Evolutionary conservation across 768 basidiomycete species (phyloP), one percentile per base, ranked within the genome.

Genomic region (Mycena maculata): DNA sequence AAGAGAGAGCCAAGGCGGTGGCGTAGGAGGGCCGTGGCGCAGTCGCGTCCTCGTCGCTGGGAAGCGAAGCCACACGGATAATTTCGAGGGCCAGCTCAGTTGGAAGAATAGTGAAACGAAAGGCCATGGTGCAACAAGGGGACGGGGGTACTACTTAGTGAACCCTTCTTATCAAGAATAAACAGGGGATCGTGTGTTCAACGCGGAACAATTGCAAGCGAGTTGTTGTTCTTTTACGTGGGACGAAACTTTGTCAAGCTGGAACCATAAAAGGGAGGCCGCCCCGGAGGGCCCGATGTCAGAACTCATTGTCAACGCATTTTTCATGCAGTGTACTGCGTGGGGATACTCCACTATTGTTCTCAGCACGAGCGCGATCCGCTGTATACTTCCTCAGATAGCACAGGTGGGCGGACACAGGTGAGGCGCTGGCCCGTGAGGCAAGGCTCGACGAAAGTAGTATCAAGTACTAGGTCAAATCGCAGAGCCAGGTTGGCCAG

Each of bases 71-170:
- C n/a, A 79, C 47, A 28, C 73, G 67, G 36, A 82, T 68, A 53
- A 83, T 77, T 42, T 78, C 75, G 44, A 79, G 75, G 44, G 71
- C 76, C 28, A 83, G 76, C 72, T 83, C 82, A 25, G 74, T 70
- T 12, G 81, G 76, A 42, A 81, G 77, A 25, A 56, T 52, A 23
- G 69, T 68, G 62, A 82, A 73, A 47, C 58, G 41, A 25, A 63
- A 68, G 16, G 22, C 12, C 60, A 62, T 53, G 20, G 2, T 22
- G 47, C 15, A 16, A 33, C 25, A 18, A 15, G 28, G 27, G 31
- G 25, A 18, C 28, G 25, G 16, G 63, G 23, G 23, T 25, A 36
- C 9, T 49, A 36, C 22, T 13, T 18, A 42, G 2, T 22, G 38
- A 7, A 47, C 15, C 25, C 41, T 50, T 56, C 48, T 64, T 64